Evolutionary conservation across 352 stramenopile species (phyloP), one percentile per base, ranked within the genome.

Genomic region (Peronospora farinosa): DNA sequence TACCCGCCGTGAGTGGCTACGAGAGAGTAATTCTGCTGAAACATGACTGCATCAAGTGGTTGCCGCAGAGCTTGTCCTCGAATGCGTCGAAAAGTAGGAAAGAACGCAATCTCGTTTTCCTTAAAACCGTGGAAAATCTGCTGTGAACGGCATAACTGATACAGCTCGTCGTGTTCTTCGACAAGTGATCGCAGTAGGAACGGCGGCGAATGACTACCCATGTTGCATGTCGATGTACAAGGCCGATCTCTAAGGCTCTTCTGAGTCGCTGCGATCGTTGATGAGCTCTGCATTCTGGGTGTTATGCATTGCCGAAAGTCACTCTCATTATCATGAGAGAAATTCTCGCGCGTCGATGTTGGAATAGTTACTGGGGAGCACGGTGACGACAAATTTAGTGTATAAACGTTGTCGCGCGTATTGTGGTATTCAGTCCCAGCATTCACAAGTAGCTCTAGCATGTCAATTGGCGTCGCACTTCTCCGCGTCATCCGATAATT

Each of bases 401-500:
- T 33, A 25, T 46, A 52, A 30, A 50, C 16, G 13, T 65, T 50
- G 12, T 57, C 42, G 10, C 30, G 23, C 2, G 56, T 54, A 12
- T 50, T 32, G 8, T 65, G 48, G 7, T 54, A 45, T 21, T 67
- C 53, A 27, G 40, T 54, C 2, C 52, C 54, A 39, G 57, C 57
- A 49, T 61, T 63, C 36, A 59, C 44, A 15, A 74, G 65, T 7
- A 69, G n/a, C 2, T 82, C 60, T 1, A 90, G 54, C 67, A 90
- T 86, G 32, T 86, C 63, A 7, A 48, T 57, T 4, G 76, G 78
- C 3, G 63, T 78, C 10, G 58, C 63, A 0, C 47, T 47, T 47
- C 77, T 67, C 3, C 76, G 63, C 78, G 62, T 65, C 67, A 95
- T 79, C 12, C 86, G 80, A 54, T 95, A 96, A 59, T 96, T 96